These are phyloP conservation scores for Diaporthe longicolla DNA, from an alignment of 2,329 filamentous ascomycete species.

Conservation along the genomic window DNA sequence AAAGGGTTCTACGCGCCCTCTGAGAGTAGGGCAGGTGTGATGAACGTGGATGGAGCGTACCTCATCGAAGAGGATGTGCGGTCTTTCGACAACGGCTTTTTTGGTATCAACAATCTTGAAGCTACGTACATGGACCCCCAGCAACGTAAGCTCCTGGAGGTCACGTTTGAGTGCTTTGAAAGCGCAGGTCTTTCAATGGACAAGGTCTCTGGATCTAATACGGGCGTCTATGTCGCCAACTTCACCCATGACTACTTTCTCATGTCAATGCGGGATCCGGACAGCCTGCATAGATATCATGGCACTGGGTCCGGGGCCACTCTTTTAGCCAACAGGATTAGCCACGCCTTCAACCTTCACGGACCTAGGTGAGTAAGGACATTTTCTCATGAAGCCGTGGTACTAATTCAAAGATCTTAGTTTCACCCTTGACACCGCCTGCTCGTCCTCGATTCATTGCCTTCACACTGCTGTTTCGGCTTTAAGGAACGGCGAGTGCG, in stretches of 20 bases:
- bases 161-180: not conserved
- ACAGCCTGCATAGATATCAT: accelerated
- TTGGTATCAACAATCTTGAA: not conserved
- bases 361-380: not conserved
- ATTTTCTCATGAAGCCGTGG: too few species aligned
- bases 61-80: not conserved
- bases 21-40: not conserved
- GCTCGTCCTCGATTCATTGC: not conserved
- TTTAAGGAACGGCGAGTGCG: not conserved
- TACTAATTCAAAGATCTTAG: not conserved
- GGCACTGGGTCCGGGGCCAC: not conserved
- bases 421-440: not conserved
- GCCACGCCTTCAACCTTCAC: not conserved
- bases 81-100: not conserved
- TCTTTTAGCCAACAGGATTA: not conserved
- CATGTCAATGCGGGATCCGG: not conserved
- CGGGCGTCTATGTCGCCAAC: not conserved
- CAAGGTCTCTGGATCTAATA: not conserved
- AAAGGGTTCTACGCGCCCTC: not conserved
- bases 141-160: not conserved
- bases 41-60: not conserved
- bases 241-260: not conserved
- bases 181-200: not conserved
- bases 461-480: not conserved
- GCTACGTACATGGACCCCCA: not conserved